Base-by-base conservation (phyloP, 2,329 filamentous ascomycete species). In the Pleoardoris graminearum region DNA sequence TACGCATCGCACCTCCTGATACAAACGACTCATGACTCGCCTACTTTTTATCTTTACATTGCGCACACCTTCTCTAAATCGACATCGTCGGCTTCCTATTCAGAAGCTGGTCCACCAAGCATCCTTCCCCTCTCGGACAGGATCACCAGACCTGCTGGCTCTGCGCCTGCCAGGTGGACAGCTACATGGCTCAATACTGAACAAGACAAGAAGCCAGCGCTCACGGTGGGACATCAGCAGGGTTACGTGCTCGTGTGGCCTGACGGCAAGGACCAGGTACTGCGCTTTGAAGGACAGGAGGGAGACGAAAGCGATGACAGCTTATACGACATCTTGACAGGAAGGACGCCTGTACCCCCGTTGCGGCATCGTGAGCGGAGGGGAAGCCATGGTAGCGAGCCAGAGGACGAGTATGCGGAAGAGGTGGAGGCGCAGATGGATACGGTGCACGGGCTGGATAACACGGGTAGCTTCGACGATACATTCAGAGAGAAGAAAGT, bases 271-370 rank as follows among this genome's bases (percentile, higher is more conserved):
- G 67, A 74, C 36, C 51, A 62, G 29, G 67, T 74, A 21, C 54
- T 71, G 4, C 57, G 61, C 3, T 70, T 71, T 50, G 65, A 68
- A 7, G 60, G 48, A 0, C 59, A 62, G 3, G 66, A 73, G 10
- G 72, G 67, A 25, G 72, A 76, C 5, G 70, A 69, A 4, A 76
- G 72, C 47, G 77, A 80, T 23, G 78, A 80, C 55, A 79, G 76
- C 36, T 57, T 80, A 21, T 77, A 76, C 44, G 76, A 80, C 21
- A 75, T 80, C 5, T 61, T 80, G 11, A 77, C 76, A 1, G 78
- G 78, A 0, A 62, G 75, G n/a, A 79, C 72, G 39, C 73, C 75
- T 1, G 59, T 76, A 33, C 75, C 74, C 11, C 66, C 62, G 11
- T 35, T 67, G 19, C 51, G 56, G 5, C 16, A 33, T 7, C 7